Evolutionary conservation across 2,329 filamentous ascomycete species (phyloP), one percentile per base, ranked within the genome.

Genomic region (Aureobasidium lini): DNA sequence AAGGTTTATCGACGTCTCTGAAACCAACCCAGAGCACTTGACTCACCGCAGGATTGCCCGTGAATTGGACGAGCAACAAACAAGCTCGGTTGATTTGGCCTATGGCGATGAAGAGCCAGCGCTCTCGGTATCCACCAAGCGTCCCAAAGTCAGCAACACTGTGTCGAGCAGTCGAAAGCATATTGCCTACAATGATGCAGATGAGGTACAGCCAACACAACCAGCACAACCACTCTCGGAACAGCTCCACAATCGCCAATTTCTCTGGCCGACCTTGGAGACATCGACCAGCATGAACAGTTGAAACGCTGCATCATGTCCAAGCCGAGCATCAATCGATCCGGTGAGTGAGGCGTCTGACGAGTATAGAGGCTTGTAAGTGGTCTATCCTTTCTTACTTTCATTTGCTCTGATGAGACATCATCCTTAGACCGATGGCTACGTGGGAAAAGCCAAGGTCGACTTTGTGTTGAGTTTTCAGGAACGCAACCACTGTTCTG

Each of bases 21-120:
- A 73, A 40, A 67, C 66, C 6, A 69, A 72, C 56, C 64, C 68
- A 3, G 61, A 66, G n/a, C 60, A 76, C 40, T 70, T 75, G 68
- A 77, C 77, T 49, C 73, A 76, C 31, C 73, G 75, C 64, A 72
- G 76, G 36, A 66, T 77, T 47, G 75, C 74, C 5, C 73, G 72
- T 29, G 75, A 77, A 36, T 68, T 76, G 40, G 77, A 79, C 61
- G 71, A 71, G 29, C 70, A 72, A 60, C 71, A 73, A 36, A 67
- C 69, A 16, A 67, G 71, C 18, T 65, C 66, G 1, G 64, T 77
- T 1, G 70, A 76, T n/a, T 70, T 83, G 57, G 76, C 81, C 62
- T 83, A 83, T 39, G 62, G 61, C n/a, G 52, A 62, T 39, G 58
- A 60, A n/a, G 59, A 57, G 3, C n/a, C 32, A 11, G 6, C 39